phyloP scores from a whole-genome alignment of 2,329 filamentous ascomycete genomes.

The Grosmannia clavigera region DNA sequence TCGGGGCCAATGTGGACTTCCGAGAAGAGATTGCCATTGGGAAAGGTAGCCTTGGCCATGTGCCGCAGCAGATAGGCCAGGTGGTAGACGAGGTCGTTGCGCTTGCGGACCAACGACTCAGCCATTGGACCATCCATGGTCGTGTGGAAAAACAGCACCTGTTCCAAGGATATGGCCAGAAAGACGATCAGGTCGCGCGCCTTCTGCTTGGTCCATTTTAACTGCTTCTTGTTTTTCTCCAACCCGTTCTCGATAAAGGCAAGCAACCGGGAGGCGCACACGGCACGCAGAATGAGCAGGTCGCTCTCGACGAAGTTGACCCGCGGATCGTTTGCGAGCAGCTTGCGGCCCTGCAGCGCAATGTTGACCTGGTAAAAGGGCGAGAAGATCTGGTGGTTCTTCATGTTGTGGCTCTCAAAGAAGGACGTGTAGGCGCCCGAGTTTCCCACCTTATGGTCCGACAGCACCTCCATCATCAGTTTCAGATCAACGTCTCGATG shows the following conservation, averaged over 20 bases:
- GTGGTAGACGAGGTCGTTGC: background rate
- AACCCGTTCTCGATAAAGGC: background rate
- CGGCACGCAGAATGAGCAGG: background rate
- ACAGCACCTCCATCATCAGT: background rate
- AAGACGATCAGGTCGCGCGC: background rate
- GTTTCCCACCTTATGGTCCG: background rate
- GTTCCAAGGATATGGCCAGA: background rate
- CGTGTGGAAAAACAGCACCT: background rate
- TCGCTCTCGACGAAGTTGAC: background rate
- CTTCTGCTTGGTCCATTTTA: background rate
- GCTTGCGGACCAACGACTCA: background rate
- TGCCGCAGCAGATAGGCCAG: background rate
- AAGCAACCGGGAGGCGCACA: background rate
- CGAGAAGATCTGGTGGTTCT: background rate
- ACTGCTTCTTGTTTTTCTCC: conserved; percentile 1
- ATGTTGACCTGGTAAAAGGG: background rate
- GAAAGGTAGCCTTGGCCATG: background rate
- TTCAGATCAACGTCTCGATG: background rate
- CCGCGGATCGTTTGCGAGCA: background rate
- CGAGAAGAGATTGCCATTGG: background rate
- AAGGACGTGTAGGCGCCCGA: background rate
- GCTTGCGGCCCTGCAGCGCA: background rate
- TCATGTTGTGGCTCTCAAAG: background rate
- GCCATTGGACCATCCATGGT: background rate
- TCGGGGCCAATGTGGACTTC: background rate